Base-by-base conservation (phyloP, 2,329 filamentous ascomycete species). In the Fusarium sublunatum region DNA sequence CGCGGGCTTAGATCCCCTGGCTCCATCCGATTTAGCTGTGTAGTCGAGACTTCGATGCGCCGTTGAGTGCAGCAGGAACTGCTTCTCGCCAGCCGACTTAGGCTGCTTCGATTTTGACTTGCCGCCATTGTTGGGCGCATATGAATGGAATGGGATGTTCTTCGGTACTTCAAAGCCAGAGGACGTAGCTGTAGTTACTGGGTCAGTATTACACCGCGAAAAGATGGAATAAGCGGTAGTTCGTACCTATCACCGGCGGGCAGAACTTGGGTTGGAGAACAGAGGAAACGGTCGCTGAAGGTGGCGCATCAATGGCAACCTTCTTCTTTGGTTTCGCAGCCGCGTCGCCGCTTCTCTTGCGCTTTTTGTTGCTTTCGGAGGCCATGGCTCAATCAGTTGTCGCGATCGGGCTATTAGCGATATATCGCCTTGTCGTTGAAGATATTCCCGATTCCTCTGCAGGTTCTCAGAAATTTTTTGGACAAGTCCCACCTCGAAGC, bases 11-110 rank as follows among this genome's bases (percentile, higher is more conserved):
- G 68, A 58, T 3, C 71, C 74, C 24, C 70, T 61, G 3, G 67
- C 28, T 3, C 71, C 71, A 38, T 78, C 78, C 70, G 88, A 85
- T 54, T 82, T 81, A 26, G 79, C 86, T 6, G 81, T 87, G 67
- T 88, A 89, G 69, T 88, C 83, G 35, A 90, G 72, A 36, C 80
- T 85, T 28, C 76, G 80, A 72, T 89, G 85, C 41, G 77, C 78
- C 5, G 80, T 80, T 8, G 86, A 87, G 71, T 88, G 84, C 39
- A 89, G 76, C 0, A 88, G 70, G 11, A 89, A 76, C 67, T 86
- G 83, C 50, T 79, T 65, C 68, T 75, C 60, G 70, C 69, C 67
- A n/a, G 76, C 72, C 53, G 78, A 75, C 67, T 79, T 78, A 60
- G 74, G 74, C 61, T 75, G 75, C 62, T 79, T 80, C 44, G 68